Evolutionary conservation across 805 yeast genomes (phyloP).

Genomic region (Yamadazyma olivae): DNA sequence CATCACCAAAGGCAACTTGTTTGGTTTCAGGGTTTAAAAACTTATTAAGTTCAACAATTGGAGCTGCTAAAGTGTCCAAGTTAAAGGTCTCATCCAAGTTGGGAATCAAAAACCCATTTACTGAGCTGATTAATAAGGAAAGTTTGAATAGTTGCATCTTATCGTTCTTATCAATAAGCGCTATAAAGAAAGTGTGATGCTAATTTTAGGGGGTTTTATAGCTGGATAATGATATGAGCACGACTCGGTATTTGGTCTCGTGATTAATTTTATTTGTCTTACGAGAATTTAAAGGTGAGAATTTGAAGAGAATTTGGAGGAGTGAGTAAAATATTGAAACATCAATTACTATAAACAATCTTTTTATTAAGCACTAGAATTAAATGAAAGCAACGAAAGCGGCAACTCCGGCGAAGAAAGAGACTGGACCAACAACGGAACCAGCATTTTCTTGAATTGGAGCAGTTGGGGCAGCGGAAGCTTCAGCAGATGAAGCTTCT

Average conservation of each 20-base stretch:
- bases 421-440: conserved; percentile 7
- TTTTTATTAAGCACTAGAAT: too few species aligned
- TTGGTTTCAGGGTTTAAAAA: not conserved
- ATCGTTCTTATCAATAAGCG: too few species aligned
- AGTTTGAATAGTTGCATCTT: not conserved
- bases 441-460: conserved; percentile 9
- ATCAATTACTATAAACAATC: too few species aligned
- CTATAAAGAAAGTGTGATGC: too few species aligned
- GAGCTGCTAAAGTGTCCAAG: not conserved
- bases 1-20: not conserved
- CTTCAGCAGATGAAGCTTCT: conserved; percentile 3
- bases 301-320: too few species aligned
- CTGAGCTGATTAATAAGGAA: conserved; percentile 1
- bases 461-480: conserved; percentile 7
- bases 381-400: conserved; percentile 13
- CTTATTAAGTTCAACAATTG: not conserved
- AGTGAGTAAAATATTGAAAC: too few species aligned
- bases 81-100: conserved; percentile 5
- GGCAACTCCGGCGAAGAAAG: conserved; percentile 10
- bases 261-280: too few species aligned
- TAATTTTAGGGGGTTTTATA: too few species aligned
- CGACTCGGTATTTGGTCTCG: too few species aligned
- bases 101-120: conserved; percentile 4
- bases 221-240: too few species aligned
- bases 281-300: too few species aligned